These are phyloP conservation scores for Citropsis articulata DNA, from an alignment of 345 rosid genomes.

Conservation along the genomic window DNA sequence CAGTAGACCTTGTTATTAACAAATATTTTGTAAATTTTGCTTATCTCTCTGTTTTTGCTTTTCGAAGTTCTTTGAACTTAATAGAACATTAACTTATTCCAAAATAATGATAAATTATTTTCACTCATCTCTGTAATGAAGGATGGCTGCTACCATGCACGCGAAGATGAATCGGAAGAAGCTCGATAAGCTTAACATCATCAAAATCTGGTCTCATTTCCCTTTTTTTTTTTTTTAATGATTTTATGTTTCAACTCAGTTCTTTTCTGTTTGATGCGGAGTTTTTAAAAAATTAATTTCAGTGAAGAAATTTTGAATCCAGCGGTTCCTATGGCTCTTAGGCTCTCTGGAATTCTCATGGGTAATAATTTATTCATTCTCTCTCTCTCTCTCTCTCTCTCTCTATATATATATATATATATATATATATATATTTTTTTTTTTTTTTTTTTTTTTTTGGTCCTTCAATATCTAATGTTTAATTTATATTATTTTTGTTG, in stretches of 20 bases:
- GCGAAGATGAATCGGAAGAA: constrained; percentile 78
- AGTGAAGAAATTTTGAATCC: constrained; percentile 95
- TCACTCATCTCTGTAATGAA: constrained; percentile 17
- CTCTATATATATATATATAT: no score
- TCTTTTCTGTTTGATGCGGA: not conserved
- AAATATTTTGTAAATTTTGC: not conserved
- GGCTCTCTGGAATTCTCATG: constrained; percentile 92
- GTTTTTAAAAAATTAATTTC: not conserved
- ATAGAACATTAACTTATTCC: not conserved
- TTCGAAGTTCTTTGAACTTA: constrained; percentile 4
- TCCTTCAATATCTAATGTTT: not conserved
- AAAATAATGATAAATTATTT: not conserved
- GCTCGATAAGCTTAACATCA: constrained; percentile 63
- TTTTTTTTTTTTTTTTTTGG: not conserved
- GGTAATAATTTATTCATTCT: constrained; percentile 32
- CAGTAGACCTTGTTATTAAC: not conserved
- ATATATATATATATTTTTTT: no score
- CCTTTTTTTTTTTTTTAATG: not conserved
- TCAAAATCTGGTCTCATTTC: constrained; percentile 59
- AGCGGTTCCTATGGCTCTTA: constrained; percentile 84
- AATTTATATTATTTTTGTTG: not conserved
- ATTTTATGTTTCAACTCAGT: not conserved
- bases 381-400: no score
- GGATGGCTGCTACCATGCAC: constrained; percentile 93
- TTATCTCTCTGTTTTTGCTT: not conserved